phyloP scores from a whole-genome alignment of 768 basidiomycete genomes.

The Mrakia gelida region DNA sequence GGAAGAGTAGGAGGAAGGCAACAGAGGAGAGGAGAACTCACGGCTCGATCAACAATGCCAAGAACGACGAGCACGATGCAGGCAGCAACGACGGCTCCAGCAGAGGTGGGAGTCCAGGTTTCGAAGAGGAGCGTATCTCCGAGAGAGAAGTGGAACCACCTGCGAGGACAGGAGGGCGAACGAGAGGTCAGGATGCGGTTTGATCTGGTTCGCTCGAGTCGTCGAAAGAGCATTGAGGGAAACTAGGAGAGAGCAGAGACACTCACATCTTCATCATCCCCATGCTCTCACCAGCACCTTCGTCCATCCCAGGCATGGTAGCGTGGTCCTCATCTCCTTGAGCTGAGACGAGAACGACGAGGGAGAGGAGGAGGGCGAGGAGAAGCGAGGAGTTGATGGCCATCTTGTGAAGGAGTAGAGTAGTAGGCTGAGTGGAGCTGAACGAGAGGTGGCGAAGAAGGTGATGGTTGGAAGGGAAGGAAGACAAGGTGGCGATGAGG shows the following conservation, averaged over 20 bases:
- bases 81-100: neutral
- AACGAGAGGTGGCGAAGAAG: no score
- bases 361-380: neutral
- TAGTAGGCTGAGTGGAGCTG: no score
- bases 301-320: conserved; percentile 1
- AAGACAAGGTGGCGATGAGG: no score
- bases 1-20: neutral
- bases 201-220: neutral
- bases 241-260: neutral
- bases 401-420: neutral
- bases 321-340: neutral
- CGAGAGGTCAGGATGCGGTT: neutral
- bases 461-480: no score
- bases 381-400: neutral
- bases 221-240: neutral
- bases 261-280: conserved; percentile 9
- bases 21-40: neutral
- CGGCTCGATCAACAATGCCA: neutral
- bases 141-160: conserved; percentile 13
- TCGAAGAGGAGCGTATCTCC: neutral
- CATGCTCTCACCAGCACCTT: neutral
- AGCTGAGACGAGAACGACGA: neutral
- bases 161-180: neutral
- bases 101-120: neutral
- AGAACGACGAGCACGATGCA: conserved; percentile 9